A percentile compares a stretch with the other conserved stretches of the same genome.
These are phyloP conservation scores for Ceratocystis huliohia DNA, from an alignment of 2,329 filamentous ascomycete genomes.

Conservation along the genomic window DNA sequence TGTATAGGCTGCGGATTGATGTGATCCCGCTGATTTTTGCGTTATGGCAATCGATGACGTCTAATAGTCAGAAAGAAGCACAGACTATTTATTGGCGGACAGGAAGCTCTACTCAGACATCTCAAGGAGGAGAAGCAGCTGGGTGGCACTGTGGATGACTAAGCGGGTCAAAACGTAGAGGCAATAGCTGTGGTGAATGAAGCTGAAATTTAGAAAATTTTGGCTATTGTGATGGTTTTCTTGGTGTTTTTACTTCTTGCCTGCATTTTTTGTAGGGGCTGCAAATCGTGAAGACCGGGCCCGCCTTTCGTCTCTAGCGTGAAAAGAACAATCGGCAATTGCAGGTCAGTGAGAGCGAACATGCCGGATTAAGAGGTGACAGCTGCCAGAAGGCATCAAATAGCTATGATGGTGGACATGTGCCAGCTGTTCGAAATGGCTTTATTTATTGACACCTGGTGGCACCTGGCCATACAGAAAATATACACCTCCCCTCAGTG, in stretches of 20 bases:
- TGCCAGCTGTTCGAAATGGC: not conserved
- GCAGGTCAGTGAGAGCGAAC: not conserved
- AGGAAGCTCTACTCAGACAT: not conserved
- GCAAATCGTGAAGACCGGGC: not conserved
- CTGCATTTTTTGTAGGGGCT: conserved; percentile 9
- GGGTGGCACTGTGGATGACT: not conserved
- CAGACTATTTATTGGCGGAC: conserved; percentile 1
- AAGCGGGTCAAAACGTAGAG: not conserved
- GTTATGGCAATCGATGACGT: conserved; percentile 3
- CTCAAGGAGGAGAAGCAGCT: not conserved
- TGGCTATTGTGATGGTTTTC: not conserved
- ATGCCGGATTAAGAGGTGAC: not conserved
- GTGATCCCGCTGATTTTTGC: not conserved
- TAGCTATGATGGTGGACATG: not conserved
- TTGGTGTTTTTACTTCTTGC: not conserved
- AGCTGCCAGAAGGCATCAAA: not conserved
- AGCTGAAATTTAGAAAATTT: not conserved
- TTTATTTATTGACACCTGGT: rapidly evolving
- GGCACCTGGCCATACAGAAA: not conserved
- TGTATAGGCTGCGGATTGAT: not conserved
- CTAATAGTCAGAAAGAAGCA: not conserved
- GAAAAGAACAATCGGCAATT: not conserved
- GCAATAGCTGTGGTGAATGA: not conserved
- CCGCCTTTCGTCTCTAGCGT: not conserved
- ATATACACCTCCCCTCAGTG: not conserved